Percentiles rank a stretch among this genome's conserved stretches.
Evolutionary conservation across 495 filamentous ascomycete species (phyloP).

Genomic region (Cenococcum geophilum): DNA sequence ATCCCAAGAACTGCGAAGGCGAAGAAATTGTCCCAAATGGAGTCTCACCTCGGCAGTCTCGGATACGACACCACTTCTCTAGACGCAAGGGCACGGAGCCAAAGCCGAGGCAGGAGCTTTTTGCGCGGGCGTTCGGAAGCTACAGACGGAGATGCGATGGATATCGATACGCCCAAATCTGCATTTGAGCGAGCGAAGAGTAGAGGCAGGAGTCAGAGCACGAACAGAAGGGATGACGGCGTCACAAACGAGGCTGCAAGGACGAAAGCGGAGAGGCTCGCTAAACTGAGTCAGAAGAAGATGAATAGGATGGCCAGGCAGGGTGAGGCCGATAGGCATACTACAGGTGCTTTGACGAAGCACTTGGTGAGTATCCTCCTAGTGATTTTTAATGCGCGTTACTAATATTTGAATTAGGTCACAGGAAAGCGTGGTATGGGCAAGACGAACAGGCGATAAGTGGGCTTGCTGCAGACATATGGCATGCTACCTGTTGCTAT

Average conservation of each 20-base stretch:
- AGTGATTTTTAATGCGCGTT: background rate
- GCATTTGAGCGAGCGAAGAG: slow-evolving; percentile 57
- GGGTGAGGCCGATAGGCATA: slow-evolving; percentile 95
- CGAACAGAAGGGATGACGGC: slow-evolving; percentile 81
- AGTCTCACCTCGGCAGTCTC: slow-evolving; percentile 72
- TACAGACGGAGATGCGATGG: slow-evolving; percentile 70
- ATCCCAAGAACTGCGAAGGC: slow-evolving; percentile 71
- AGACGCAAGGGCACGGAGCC: slow-evolving; percentile 61
- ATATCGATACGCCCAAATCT: slow-evolving; percentile 57
- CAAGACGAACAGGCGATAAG: slow-evolving; percentile 48
- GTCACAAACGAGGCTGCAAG: slow-evolving; percentile 54
- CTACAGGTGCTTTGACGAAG: slow-evolving; percentile 72
- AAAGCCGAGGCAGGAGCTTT: slow-evolving; percentile 62
- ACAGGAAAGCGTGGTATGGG: slow-evolving; percentile 56
- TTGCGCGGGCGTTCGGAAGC: slow-evolving; percentile 45
- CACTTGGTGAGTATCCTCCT: slow-evolving; percentile 63
- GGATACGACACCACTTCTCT: slow-evolving; percentile 78
- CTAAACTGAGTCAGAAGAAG: slow-evolving; percentile 89
- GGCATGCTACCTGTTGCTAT: background rate
- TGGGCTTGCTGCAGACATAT: background rate
- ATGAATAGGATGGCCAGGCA: slow-evolving; percentile 96
- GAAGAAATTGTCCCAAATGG: slow-evolving; percentile 77
- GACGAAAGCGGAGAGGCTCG: slow-evolving; percentile 73
- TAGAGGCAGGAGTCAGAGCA: slow-evolving; percentile 67
- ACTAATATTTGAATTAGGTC: slow-evolving; percentile 42